These are phyloP conservation scores for Aspergillus novofumigatus DNA, from an alignment of 2,329 filamentous ascomycete species.

Conservation along the genomic window DNA sequence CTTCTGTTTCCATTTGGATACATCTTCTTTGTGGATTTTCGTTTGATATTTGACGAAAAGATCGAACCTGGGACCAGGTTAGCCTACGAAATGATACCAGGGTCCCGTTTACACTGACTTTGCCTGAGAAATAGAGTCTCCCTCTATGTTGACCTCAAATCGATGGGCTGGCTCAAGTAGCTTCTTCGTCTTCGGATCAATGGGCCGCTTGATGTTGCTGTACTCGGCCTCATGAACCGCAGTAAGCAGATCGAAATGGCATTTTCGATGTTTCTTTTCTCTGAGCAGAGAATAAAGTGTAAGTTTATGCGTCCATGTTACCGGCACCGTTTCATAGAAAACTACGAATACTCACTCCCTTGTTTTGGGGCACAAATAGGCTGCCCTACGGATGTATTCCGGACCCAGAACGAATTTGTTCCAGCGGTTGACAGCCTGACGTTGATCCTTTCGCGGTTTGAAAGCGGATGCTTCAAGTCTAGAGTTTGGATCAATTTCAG, in stretches of 20 bases:
- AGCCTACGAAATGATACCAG: neutral
- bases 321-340: neutral
- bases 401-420: constrained; percentile 45
- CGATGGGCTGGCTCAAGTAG: constrained; percentile 46
- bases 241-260: constrained; percentile 40
- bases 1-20: constrained; percentile 39
- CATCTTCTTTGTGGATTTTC: constrained; percentile 43
- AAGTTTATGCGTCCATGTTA: neutral
- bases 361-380: constrained; percentile 42
- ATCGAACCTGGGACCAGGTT: constrained; percentile 29
- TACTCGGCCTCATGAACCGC: constrained; percentile 46
- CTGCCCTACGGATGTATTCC: constrained; percentile 45
- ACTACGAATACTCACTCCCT: constrained; percentile 35
- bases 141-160: constrained; percentile 47
- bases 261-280: constrained; percentile 41
- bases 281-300: constrained; percentile 20
- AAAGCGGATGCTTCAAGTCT: constrained; percentile 43
- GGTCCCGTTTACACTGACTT: constrained; percentile 34
- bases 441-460: constrained; percentile 43
- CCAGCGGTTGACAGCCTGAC: constrained; percentile 46
- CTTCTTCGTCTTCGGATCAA: constrained; percentile 42
- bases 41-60: constrained; percentile 47
- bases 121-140: constrained; percentile 43
- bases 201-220: constrained; percentile 38
- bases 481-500: constrained; percentile 5